Evolutionary conservation across 768 basidiomycete genomes (phyloP).

Genomic region (Sarcomyxa edulis): DNA sequence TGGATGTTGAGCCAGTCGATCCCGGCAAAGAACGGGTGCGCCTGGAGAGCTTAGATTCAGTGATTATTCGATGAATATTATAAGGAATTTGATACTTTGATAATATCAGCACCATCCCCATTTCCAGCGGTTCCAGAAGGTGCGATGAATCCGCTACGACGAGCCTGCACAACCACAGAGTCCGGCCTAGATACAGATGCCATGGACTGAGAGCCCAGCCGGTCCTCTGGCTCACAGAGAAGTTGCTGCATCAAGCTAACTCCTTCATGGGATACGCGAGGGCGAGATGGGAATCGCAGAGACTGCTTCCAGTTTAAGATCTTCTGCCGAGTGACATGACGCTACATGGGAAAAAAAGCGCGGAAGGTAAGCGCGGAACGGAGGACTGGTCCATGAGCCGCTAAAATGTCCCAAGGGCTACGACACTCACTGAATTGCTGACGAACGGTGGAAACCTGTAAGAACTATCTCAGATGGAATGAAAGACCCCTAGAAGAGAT

Average conservation of each 20-base stretch:
- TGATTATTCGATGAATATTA: slow-evolving; percentile 4
- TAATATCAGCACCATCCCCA: slow-evolving; percentile 82
- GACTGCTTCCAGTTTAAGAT: slow-evolving; percentile 93
- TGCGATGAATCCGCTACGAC: slow-evolving; percentile 69
- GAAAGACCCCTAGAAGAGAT: slow-evolving; percentile 9
- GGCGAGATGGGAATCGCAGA: slow-evolving; percentile 79
- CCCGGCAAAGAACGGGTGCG: slow-evolving; percentile 86
- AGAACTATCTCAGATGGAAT: slow-evolving; percentile 6
- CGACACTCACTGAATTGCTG: slow-evolving; percentile 73
- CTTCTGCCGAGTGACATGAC: slow-evolving; percentile 94
- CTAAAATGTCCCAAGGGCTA: slow-evolving; percentile 3
- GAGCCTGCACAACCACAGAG: slow-evolving; percentile 67
- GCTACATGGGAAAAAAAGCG: slow-evolving; percentile 36
- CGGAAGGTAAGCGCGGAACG: slow-evolving; percentile 13
- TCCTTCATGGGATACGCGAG: slow-evolving; percentile 82
- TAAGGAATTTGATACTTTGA: slow-evolving; percentile 56
- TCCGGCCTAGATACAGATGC: slow-evolving; percentile 71
- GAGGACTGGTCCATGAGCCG: slow-evolving; percentile 5
- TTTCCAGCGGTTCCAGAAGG: slow-evolving; percentile 40
- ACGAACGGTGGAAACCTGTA: slow-evolving; percentile 91
- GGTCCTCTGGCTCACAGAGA: slow-evolving; percentile 93
- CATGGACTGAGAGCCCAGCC: slow-evolving; percentile 73
- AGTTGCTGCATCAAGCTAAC: slow-evolving; percentile 84
- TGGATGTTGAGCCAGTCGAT: slow-evolving; percentile 91
- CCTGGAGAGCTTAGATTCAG: slow-evolving; percentile 36